These are phyloP conservation scores for Sclerospora graminicola DNA, from an alignment of 352 stramenopile species.

Conservation along the genomic window DNA sequence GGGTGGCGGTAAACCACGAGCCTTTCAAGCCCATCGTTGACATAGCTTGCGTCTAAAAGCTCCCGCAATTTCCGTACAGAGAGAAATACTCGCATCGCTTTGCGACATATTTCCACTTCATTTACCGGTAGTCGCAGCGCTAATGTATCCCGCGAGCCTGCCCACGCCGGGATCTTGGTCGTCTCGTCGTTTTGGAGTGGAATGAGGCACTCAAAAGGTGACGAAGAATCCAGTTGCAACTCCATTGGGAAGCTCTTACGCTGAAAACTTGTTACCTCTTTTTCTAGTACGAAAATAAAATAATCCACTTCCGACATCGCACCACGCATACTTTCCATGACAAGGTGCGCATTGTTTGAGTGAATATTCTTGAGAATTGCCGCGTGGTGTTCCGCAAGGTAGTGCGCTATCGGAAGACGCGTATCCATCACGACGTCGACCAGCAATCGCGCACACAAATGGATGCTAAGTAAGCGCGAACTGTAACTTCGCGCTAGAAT, in stretches of 20 bases:
- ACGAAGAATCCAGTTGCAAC: slow-evolving; percentile 49
- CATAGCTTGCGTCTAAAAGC: slow-evolving; percentile 35
- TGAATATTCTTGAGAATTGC: slow-evolving; percentile 40
- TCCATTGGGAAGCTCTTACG: slow-evolving; percentile 33
- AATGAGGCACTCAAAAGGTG: slow-evolving; percentile 59
- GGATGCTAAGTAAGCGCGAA: slow-evolving; percentile 39
- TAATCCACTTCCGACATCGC: slow-evolving; percentile 68
- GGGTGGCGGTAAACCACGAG: slow-evolving; percentile 48
- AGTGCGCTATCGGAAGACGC: slow-evolving; percentile 9
- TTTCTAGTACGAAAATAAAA: slow-evolving; percentile 75
- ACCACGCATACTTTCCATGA: slow-evolving; percentile 80
- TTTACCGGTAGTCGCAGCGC: slow-evolving; percentile 39
- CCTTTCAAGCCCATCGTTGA: slow-evolving; percentile 36
- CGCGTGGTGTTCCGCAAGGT: slow-evolving; percentile 13
- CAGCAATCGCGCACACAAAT: slow-evolving; percentile 41
- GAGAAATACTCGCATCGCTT: slow-evolving; percentile 62
- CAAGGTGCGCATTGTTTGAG: slow-evolving; percentile 52
- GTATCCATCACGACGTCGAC: slow-evolving; percentile 47
- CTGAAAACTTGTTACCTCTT: slow-evolving; percentile 47
- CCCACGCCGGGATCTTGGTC: slow-evolving; percentile 11
- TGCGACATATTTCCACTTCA: slow-evolving; percentile 65
- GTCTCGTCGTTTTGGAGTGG: slow-evolving; percentile 21
- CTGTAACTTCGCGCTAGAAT: slow-evolving; percentile 40
- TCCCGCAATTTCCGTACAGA: slow-evolving; percentile 42
- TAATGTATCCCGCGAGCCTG: slow-evolving; percentile 21